Evolutionary conservation across 805 yeast genomes (phyloP).

Genomic region (Starmera quercuum): DNA sequence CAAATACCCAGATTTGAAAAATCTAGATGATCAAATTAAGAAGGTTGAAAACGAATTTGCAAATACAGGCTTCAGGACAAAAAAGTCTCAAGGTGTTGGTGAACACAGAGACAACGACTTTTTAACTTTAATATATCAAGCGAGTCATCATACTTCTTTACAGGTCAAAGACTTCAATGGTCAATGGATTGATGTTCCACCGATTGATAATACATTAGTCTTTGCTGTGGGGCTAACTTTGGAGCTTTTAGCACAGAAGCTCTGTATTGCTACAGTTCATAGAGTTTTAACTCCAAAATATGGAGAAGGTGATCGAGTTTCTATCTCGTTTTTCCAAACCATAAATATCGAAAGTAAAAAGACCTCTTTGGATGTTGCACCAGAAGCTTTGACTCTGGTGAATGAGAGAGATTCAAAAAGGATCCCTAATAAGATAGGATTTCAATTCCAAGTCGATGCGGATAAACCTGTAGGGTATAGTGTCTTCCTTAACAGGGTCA

Average conservation of each 20-base stretch:
- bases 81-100: conserved; percentile 28
- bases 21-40: conserved; percentile 5
- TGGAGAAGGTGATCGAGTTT: conserved; percentile 26
- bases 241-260: conserved; percentile 40
- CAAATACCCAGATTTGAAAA: conserved; percentile 25
- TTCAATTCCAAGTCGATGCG: conserved; percentile 18
- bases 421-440: conserved; percentile 16
- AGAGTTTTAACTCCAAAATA: conserved; percentile 26
- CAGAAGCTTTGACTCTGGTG: conserved; percentile 10
- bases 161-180: conserved; percentile 42
- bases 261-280: conserved; percentile 43
- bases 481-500: conserved; percentile 39
- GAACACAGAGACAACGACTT: conserved; percentile 62
- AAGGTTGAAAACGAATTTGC: conserved; percentile 36
- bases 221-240: conserved; percentile 43
- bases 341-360: conserved; percentile 26
- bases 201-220: conserved; percentile 31
- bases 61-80: conserved; percentile 32
- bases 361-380: conserved; percentile 9
- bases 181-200: conserved; percentile 38
- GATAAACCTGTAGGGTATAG: conserved; percentile 37
- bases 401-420: conserved; percentile 11
- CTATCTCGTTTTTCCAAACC: conserved; percentile 42
- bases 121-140: conserved; percentile 54
- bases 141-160: conserved; percentile 35